Evolutionary conservation across 345 rosid genomes (phyloP), one percentile per base, ranked within the genome.

Genomic region (Gossypium mustelinum): DNA sequence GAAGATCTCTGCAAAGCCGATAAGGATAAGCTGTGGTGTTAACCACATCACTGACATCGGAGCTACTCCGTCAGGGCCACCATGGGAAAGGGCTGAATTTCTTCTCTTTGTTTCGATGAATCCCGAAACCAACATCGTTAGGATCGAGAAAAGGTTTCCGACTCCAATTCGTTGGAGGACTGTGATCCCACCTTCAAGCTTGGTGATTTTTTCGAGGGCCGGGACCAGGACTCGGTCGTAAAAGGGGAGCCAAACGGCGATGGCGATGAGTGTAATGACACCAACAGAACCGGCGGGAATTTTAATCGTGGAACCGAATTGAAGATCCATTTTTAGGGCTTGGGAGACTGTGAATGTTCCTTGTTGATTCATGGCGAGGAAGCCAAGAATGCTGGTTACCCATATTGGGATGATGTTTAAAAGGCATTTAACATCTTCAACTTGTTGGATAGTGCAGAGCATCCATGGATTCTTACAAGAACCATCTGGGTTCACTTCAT

Each of bases 261-360:
- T 73, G 14, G 81, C 73, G 13, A 83, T 9, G 57, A 84, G 39
- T 5, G 80, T 54, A n/a, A 85, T 16, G 12, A 84, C 87, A 0
- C 69, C 29, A 11, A 87, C 51, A 2, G 89, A 87, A 34, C 86
- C 82, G 11, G 89, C 77, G 2, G 90, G 90, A 81, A 89, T 75
- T 61, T 68, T 48, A 59, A 84, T 80, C 62, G 73, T 73, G 47
- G 84, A 78, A 16, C 82, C 83, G 4, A 84, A 34, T 41, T 55
- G 85, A 2, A 86, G 84, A 74, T 87, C 85, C 84, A 83, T 81
- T 29, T 81, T 78, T 50, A 84, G 48, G 2, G 87, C 88, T 81
- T 87, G 86, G 61, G 84, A 75, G 47, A 87, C 76, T 16, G 79
- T 76, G 72, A 84, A 78, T 34, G 86, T 83, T 45, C 51, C 73